phyloP scores from a whole-genome alignment of 352 stramenopile species.

The Phytophthora pisi region DNA sequence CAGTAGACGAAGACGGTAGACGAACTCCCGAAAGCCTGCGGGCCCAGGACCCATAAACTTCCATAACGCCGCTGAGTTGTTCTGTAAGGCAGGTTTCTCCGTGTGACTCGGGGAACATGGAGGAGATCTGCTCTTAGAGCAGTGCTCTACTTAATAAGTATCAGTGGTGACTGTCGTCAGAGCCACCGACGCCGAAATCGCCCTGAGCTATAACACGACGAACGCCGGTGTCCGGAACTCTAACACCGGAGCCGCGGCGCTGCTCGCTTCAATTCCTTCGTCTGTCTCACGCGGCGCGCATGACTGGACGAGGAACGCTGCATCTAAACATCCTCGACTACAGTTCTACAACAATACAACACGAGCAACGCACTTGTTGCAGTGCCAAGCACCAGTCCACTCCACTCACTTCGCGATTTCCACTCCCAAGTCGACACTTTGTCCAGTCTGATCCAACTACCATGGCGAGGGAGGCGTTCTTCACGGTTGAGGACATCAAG shows the following conservation, averaged over 20 bases:
- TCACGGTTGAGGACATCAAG: constrained; percentile 34
- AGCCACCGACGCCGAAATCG: constrained; percentile 1
- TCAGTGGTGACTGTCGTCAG: constrained; percentile 2
- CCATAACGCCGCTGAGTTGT: background rate
- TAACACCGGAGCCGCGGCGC: constrained; percentile 19
- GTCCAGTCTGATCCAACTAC: constrained; percentile 23
- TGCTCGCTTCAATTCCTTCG: constrained; percentile 23
- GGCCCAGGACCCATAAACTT: background rate
- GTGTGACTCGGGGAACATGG: background rate
- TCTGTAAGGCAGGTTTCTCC: background rate
- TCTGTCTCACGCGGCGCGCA: constrained; percentile 25
- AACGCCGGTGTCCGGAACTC: constrained; percentile 4
- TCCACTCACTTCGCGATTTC: constrained; percentile 17
- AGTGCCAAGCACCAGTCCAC: constrained; percentile 2
- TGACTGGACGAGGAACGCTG: constrained; percentile 28
- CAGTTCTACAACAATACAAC: constrained; percentile 3
- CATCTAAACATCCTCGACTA: constrained; percentile 17
- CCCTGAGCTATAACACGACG: constrained; percentile 27
- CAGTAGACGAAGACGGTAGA: constrained; percentile 1
- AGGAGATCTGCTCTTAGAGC: constrained; percentile 8
- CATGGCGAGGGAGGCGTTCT: constrained; percentile 39
- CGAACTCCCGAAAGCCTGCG: background rate
- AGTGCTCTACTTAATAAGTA: too few species aligned
- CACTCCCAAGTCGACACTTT: constrained; percentile 12
- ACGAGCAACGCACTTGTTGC: constrained; percentile 9